phyloP scores from a whole-genome alignment of 768 basidiomycete genomes.

The Tubosaeta sp. region DNA sequence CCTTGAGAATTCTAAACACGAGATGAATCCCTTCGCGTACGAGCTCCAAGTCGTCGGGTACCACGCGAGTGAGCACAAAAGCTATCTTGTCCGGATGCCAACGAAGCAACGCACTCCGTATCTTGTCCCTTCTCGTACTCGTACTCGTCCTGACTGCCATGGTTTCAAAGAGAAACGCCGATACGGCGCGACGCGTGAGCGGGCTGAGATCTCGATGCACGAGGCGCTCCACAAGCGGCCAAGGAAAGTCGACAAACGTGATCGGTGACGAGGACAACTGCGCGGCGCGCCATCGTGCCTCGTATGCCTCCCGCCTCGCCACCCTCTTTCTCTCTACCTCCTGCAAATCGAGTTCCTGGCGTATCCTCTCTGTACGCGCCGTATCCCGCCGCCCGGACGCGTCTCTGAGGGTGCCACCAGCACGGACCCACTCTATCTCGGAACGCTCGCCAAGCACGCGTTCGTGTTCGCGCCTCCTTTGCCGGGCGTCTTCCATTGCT shows the following conservation, averaged over 20 bases:
- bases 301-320: constrained; percentile 51
- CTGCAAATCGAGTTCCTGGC: constrained; percentile 43
- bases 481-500: constrained; percentile 13
- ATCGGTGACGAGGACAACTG: constrained; percentile 27
- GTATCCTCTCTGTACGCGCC: constrained; percentile 45
- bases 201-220: constrained; percentile 22
- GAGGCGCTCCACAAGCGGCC: constrained; percentile 44
- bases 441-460: constrained; percentile 42
- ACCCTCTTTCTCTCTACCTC: constrained; percentile 38
- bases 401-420: constrained; percentile 53
- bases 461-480: constrained; percentile 29
- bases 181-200: constrained; percentile 38
- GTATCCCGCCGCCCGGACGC: constrained; percentile 45
- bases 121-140: constrained; percentile 45
- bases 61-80: constrained; percentile 38
- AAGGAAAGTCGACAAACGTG: constrained; percentile 55
- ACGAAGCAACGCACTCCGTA: constrained; percentile 57
- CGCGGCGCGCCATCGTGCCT: constrained; percentile 46
- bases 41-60: constrained; percentile 39
- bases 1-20: constrained; percentile 36
- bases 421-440: constrained; percentile 59
- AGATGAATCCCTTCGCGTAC: constrained; percentile 45
- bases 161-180: constrained; percentile 48
- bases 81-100: constrained; percentile 70
- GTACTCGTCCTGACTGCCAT: constrained; percentile 39